Base-by-base conservation (phyloP, 768 basidiomycete genomes). In the Hydnomerulius pinastri region DNA sequence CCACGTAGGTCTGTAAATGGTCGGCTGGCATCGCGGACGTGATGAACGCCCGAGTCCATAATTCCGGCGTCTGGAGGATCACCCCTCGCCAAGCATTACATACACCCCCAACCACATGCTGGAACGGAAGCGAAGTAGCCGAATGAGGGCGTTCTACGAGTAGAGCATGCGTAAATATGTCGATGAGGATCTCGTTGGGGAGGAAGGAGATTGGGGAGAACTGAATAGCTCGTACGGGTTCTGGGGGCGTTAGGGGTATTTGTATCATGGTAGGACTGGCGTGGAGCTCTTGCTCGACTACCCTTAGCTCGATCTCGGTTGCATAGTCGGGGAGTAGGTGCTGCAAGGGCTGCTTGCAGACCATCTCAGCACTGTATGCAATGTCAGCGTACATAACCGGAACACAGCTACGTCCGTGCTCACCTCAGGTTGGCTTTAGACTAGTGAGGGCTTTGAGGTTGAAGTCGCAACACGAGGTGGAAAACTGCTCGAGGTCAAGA, bases 121-220 rank as follows among this genome's bases (percentile, higher is more conserved):
- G 45, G 3, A 52, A 6, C 20, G 50, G 43, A 48, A 50, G 48
- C 2, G 33, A 36, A 18, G n/a, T 25, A n/a, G 48, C 20, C 2
- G 41, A 48, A 5, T 43, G 41, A 2, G 47, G 57, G 25, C 20
- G 20, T 3, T 37, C 33, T n/a, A n/a, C n/a, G 10, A n/a, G n/a
- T n/a, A 51, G 25, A n/a, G 50, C 55, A 36, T 17, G 37, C 13
- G 25, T 28, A 40, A 62, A 50, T 37, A 57, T 50, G 24, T 43
- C 43, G 20, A 49, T 29, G 28, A 60, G 59, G 18, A 60, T 37
- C 30, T 63, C 58, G 38, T 44, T 59, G n/a, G 60, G 60, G 10
- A 62, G 50, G 18, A 43, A 37, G 2, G 57, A 53, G 12, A 63
- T 42, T 3, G 60, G 46, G 13, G 60, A 57, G 25, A 61, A 33